Percentiles rank a stretch among this genome's conserved stretches.
Evolutionary conservation across 371 early-diverging fungal species (phyloP).

Genomic region (Mortierella sp.): DNA sequence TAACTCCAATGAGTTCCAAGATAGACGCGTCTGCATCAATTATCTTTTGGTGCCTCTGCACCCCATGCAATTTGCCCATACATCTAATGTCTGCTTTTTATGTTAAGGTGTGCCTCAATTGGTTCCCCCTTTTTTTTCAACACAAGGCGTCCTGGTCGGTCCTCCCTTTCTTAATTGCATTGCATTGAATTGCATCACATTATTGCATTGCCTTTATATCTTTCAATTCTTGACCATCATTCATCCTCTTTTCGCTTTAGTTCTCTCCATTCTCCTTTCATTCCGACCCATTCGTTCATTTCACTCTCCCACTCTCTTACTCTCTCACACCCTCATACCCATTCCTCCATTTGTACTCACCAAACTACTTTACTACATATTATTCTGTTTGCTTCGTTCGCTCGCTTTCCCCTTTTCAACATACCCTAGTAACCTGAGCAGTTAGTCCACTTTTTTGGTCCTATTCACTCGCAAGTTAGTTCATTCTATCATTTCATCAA

Average conservation of each 20-base stretch:
- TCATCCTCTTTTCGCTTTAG: not conserved
- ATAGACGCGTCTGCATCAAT: no score
- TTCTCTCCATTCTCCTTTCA: not conserved
- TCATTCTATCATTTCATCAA: slow-evolving; percentile 1
- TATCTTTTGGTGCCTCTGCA: no score
- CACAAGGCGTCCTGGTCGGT: not conserved
- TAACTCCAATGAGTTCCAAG: no score
- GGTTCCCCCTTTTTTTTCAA: not conserved
- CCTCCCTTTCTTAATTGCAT: not conserved
- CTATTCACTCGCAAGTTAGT: not conserved
- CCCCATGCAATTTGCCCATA: no score
- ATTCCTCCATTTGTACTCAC: not conserved
- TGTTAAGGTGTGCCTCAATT: not conserved
- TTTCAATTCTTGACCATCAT: not conserved
- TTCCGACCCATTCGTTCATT: not conserved
- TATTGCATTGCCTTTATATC: not conserved
- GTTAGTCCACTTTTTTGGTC: not conserved
- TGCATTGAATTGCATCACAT: not conserved
- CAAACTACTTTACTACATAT: no score
- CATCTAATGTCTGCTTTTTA: no score
- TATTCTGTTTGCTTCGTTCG: not conserved
- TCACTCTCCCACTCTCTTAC: not conserved
- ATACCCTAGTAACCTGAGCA: not conserved
- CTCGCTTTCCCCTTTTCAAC: not conserved
- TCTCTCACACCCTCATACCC: not conserved